Conservation (phyloP, 108 stramenopile species). For the Skeletonema marinoi region DNA sequence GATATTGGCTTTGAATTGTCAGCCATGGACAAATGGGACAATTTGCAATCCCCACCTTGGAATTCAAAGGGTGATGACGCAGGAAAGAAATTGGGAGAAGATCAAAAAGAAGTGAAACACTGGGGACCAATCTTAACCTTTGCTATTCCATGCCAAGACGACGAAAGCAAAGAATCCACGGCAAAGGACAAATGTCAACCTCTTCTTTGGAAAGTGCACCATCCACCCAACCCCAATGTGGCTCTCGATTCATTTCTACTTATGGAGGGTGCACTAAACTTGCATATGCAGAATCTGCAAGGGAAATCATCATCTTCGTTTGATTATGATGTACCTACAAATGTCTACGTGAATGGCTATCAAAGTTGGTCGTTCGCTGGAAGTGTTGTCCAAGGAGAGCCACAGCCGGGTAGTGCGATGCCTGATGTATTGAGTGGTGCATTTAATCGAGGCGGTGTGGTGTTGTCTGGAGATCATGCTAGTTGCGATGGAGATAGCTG, state of each 20-base stretch:
- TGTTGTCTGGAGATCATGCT: constrained; percentile 20
- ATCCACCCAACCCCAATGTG: constrained; percentile 53
- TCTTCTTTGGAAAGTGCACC: constrained; percentile 82
- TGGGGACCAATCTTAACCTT: constrained; percentile 47
- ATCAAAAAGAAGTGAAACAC: not conserved
- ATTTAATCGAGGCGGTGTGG: constrained; percentile 74
- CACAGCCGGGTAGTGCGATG: constrained; percentile 80
- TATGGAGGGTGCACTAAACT: constrained; percentile 57
- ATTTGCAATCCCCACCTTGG: constrained; percentile 34
- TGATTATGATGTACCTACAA: constrained; percentile 57
- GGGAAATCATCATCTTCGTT: constrained; percentile 29
- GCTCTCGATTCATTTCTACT: constrained; percentile 77
- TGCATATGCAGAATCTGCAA: constrained; percentile 35
- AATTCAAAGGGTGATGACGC: not conserved
- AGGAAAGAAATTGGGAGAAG: not conserved
- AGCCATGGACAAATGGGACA: constrained; percentile 25
- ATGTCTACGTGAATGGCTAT: constrained; percentile 86
- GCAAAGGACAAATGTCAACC: constrained; percentile 56
- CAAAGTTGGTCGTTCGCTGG: constrained; percentile 89
- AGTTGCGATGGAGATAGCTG: constrained; percentile 12
- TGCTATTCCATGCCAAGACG: constrained; percentile 44
- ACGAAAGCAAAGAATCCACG: constrained; percentile 4
- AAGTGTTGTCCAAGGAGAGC: constrained; percentile 66
- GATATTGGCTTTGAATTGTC: constrained; percentile 32
- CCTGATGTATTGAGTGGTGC: constrained; percentile 71